Evolutionary conservation across 2,329 filamentous ascomycete species (phyloP).

Genomic region (Teratosphaeria viscida): DNA sequence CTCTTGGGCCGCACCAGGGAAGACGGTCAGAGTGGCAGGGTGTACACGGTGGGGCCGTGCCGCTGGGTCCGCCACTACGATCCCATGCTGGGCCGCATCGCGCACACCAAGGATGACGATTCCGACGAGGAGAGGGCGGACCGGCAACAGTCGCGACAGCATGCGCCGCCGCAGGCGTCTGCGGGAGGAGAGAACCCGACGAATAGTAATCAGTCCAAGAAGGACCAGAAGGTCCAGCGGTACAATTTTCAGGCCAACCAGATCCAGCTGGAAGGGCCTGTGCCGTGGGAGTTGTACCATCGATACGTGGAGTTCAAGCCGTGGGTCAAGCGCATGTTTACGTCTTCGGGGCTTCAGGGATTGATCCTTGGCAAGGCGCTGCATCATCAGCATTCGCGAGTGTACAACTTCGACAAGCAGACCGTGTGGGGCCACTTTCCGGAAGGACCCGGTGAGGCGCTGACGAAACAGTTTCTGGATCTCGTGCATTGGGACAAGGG

Average conservation of each 20-base stretch:
- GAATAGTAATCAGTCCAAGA: conserved; percentile 9
- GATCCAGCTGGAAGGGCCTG: conserved; percentile 75
- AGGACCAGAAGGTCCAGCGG: conserved; percentile 50
- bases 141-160: neutral
- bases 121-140: conserved; percentile 26
- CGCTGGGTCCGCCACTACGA: conserved; percentile 77
- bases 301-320: conserved; percentile 89
- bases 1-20: conserved; percentile 63
- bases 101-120: conserved; percentile 51
- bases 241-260: conserved; percentile 83
- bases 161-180: neutral
- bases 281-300: conserved; percentile 72
- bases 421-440: conserved; percentile 62
- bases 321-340: conserved; percentile 84
- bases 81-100: conserved; percentile 73
- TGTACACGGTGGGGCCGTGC: conserved; percentile 71
- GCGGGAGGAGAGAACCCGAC: neutral
- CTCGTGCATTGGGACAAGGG: conserved; percentile 80
- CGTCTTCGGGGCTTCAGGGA: conserved; percentile 63
- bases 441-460: conserved; percentile 51
- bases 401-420: conserved; percentile 76
- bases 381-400: conserved; percentile 77
- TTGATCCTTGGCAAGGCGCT: conserved; percentile 72
- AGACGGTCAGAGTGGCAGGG: conserved; percentile 47
- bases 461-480: conserved; percentile 71